Conservation (phyloP, 202 grass and related monocot species). For the Sporobolus alterniflorus region DNA sequence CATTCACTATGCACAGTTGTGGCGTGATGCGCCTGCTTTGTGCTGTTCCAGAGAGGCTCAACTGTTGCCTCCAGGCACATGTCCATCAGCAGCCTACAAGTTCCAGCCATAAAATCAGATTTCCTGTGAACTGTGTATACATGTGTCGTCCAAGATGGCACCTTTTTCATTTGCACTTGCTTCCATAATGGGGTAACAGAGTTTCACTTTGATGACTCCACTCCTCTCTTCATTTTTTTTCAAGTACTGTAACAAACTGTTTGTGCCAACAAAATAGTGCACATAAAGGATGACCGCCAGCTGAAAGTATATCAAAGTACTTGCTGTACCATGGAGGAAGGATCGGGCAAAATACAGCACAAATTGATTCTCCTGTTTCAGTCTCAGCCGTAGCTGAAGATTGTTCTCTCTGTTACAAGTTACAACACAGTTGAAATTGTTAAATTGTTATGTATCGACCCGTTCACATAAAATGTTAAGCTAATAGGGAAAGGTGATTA, state of each 20-base stretch:
- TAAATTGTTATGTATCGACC: no score
- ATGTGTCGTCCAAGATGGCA: conserved; percentile 16
- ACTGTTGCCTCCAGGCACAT: conserved; percentile 27
- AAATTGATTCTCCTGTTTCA: conserved; percentile 12
- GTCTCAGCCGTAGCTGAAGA: not conserved
- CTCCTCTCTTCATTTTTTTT: conserved; percentile 16
- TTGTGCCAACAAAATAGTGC: conserved; percentile 13
- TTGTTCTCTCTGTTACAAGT: conserved; percentile 4
- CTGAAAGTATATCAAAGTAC: conserved; percentile 20
- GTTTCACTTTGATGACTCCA: conserved; percentile 15
- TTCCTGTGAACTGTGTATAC: conserved; percentile 30
- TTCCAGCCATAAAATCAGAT: conserved; percentile 16
- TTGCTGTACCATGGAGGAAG: not conserved
- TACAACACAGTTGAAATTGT: conserved; percentile 8
- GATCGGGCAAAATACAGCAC: not conserved
- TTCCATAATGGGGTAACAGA: conserved; percentile 31
- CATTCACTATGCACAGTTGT: conserved; percentile 18
- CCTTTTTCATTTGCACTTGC: conserved; percentile 41
- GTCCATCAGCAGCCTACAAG: conserved; percentile 34
- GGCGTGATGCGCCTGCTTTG: not conserved
- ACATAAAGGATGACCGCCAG: conserved; percentile 10
- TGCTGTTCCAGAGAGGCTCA: conserved; percentile 35
- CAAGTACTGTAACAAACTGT: conserved; percentile 9
- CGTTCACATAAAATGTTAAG: no score
- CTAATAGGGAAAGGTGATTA: no score